Evolutionary conservation across 768 basidiomycete genomes (phyloP).

Genomic region (Phanerochaete carnosa): DNA sequence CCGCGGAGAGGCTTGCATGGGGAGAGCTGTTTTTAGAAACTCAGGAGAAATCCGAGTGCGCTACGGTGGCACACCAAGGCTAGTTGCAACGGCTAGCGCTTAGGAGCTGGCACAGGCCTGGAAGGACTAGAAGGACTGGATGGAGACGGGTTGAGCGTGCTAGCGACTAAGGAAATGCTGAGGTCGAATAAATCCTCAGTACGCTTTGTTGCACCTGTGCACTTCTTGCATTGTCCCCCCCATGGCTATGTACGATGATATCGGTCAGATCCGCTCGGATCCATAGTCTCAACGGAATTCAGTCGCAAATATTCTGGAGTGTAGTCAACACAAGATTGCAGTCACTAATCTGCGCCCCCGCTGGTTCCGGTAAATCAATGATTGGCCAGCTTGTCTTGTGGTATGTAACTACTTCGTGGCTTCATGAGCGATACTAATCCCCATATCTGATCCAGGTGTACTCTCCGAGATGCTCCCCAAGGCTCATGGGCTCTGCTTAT

Average conservation of each 20-base stretch:
- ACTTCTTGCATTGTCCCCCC: background rate
- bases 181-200: too few species aligned
- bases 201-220: too few species aligned
- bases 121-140: too few species aligned
- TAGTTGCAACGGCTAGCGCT: too few species aligned
- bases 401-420: slow-evolving; percentile 44
- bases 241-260: too few species aligned
- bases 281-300: slow-evolving; percentile 74
- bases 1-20: too few species aligned
- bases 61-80: too few species aligned
- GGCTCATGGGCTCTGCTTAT: slow-evolving; percentile 63
- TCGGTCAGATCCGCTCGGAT: slow-evolving; percentile 42
- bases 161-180: too few species aligned
- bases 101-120: too few species aligned
- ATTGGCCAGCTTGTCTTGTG: slow-evolving; percentile 63
- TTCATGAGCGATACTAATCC: background rate
- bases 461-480: slow-evolving; percentile 36
- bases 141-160: too few species aligned
- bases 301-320: slow-evolving; percentile 88
- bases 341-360: slow-evolving; percentile 73
- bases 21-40: too few species aligned
- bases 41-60: too few species aligned
- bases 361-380: slow-evolving; percentile 77
- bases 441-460: slow-evolving; percentile 49
- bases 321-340: slow-evolving; percentile 64